Base-by-base conservation (phyloP, 2,329 filamentous ascomycete species). In the Alternaria consortialis region DNA sequence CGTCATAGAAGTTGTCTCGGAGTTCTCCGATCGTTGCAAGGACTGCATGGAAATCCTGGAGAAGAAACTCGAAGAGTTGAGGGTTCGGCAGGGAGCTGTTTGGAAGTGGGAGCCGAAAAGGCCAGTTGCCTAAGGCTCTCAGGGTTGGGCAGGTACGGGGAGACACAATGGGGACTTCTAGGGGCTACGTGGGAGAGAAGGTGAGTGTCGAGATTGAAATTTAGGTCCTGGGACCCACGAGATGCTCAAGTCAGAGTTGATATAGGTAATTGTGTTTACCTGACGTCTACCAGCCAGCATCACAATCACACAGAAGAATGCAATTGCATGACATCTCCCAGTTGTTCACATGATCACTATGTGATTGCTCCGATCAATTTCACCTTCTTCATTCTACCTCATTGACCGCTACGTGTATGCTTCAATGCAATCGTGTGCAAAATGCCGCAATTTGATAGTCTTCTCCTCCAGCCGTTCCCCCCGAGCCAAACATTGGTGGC, bases 71-170 rank as follows among this genome's bases (percentile, higher is more conserved):
- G 27, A 25, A 25, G 36, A 23, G n/a, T 23, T 32, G 17, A 43
- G 7, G 27, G 20, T 43, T 20, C 20, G 17, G 25, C 51, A 44
- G 20, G n/a, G 29, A 32, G 36, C 34, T 23, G 51, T 39, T 31
- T 54, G 51, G 51, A 39, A 29, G 27, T 54, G 51, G 51, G 27
- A 27, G 2, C 39, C 39, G 31, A 54, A 43, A 17, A 44, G 37
- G 9, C 11, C 31, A 11, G 25, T 32, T 31, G 27, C 39, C 17
- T 32, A 44, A 12, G 51, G 12, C 11, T 13, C 20, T 23, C 23
- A 37, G 15, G 6, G 20, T 9, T 25, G 31, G 17, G 2, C 46
- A 37, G 11, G 17, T 11, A 50, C 4, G 15, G 13, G 13, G 13
- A 36, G 46, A 36, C 8, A 11, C n/a, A 20, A 11, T 20, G 13